A percentile compares a stretch with the other conserved stretches of the same genome.
These are phyloP conservation scores for Passiflora organensis DNA, from an alignment of 345 rosid genomes.

Conservation along the genomic window DNA sequence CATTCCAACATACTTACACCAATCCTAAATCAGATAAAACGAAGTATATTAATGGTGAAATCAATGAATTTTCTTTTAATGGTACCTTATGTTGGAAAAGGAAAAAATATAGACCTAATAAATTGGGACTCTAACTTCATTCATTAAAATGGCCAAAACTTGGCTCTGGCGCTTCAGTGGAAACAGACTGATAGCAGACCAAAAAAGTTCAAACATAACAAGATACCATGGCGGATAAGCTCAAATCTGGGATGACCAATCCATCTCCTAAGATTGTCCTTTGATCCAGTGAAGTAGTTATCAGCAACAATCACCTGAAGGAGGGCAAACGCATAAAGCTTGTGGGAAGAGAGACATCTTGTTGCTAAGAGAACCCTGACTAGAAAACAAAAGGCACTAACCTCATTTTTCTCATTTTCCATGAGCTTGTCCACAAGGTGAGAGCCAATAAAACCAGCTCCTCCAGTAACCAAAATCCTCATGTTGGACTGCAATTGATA, in stretches of 20 bases:
- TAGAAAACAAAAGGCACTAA: slow-evolving; percentile 13
- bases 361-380: background rate
- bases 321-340: slow-evolving; percentile 1
- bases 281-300: slow-evolving; percentile 90
- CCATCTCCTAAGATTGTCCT: slow-evolving; percentile 83
- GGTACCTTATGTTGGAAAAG: too few species aligned
- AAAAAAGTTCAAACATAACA: background rate
- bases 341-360: background rate
- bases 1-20: too few species aligned
- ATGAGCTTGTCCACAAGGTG: slow-evolving; percentile 85
- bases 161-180: too few species aligned
- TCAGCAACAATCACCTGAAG: slow-evolving; percentile 80
- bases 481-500: slow-evolving; percentile 62
- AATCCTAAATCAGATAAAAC: too few species aligned
- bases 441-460: slow-evolving; percentile 97
- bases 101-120: too few species aligned
- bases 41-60: too few species aligned
- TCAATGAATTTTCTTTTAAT: too few species aligned
- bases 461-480: slow-evolving; percentile 95
- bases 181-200: too few species aligned
- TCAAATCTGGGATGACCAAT: slow-evolving; percentile 95
- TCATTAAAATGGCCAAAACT: too few species aligned
- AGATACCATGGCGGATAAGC: slow-evolving; percentile 89
- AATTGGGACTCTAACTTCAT: too few species aligned
- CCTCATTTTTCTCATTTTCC: slow-evolving; percentile 97